Conservation (phyloP, 2,329 filamentous ascomycete genomes). For the Aspergillus melleus region DNA sequence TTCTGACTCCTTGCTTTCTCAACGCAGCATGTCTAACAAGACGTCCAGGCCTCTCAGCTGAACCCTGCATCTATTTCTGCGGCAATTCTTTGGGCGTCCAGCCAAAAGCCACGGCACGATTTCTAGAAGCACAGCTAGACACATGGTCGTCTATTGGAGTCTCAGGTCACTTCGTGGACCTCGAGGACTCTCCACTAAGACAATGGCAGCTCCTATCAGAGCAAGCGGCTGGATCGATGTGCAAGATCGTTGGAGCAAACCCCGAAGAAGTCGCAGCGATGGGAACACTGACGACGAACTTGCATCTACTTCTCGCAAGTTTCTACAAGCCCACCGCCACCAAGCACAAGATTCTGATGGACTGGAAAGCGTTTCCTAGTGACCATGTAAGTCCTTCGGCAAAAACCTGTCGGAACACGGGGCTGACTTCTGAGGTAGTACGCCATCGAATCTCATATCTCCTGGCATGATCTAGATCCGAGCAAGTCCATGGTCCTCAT, state of each 20-base stretch:
- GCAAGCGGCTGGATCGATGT: slow-evolving; percentile 67
- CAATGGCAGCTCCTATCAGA: slow-evolving; percentile 79
- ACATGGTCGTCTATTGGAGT: slow-evolving; percentile 84
- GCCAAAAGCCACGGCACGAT: slow-evolving; percentile 64
- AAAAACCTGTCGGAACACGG: not conserved
- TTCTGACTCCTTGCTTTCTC: not conserved
- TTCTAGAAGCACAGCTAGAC: slow-evolving; percentile 70
- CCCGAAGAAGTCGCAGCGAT: slow-evolving; percentile 77
- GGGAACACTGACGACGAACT: slow-evolving; percentile 79
- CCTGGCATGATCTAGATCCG: slow-evolving; percentile 67
- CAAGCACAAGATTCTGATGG: slow-evolving; percentile 74
- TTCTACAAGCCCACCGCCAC: slow-evolving; percentile 71
- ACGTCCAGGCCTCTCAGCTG: slow-evolving; percentile 33
- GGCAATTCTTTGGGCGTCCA: slow-evolving; percentile 87
- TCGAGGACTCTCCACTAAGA: slow-evolving; percentile 65
- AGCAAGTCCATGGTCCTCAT: slow-evolving; percentile 71
- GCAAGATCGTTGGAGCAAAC: slow-evolving; percentile 70
- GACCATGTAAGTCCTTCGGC: slow-evolving; percentile 61
- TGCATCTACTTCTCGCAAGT: slow-evolving; percentile 77
- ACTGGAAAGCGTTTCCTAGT: slow-evolving; percentile 85
- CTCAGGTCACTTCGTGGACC: slow-evolving; percentile 72
- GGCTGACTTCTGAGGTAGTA: slow-evolving; percentile 54
- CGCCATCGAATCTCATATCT: slow-evolving; percentile 76
- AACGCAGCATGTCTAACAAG: slow-evolving; percentile 11
- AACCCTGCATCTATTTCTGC: slow-evolving; percentile 69